Evolutionary conservation across 2,329 filamentous ascomycete genomes (phyloP), one percentile per base, ranked within the genome.

Genomic region (Hyphodiscus sp.): DNA sequence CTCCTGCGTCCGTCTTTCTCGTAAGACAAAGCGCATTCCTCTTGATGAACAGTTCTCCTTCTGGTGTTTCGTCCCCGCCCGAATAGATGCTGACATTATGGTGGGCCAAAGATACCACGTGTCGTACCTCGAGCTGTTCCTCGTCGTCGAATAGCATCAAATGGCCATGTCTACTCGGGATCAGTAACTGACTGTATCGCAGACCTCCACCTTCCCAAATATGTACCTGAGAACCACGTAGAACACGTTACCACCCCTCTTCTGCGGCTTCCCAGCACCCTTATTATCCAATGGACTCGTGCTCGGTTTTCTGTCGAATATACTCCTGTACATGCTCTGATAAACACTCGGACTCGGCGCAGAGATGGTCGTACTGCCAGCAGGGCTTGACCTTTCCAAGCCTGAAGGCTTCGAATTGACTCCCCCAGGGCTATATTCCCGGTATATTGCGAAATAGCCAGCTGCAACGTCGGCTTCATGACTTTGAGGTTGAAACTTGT

Each of bases 111-210:
- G 91, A 96, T 53, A 99, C 89, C 51, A 99, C 94, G 72, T 97
- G 91, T 58, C 92, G 87, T 16, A 99, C 94, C 71, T 99, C 94
- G 62, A 96, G 79, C 70, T 97, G 91, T 62, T 95, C 90, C 50
- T 90, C 85, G 66, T 97, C 91, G 68, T 99, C 94, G 70, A 96
- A 99, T 10, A 99, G 82, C 89, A 99, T 96, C 49, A 99, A 74
- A 68, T 97, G 91, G 41, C 92, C 91, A 70, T 96, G 91, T 67
- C 91, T 91, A 56, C 15, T 16, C 33, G 48, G 18, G 45, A 41
- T 29, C 43, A 50, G 38, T 65, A 52, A 62, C 52, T 33, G 41
- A 33, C 50, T 41, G 23, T n/a, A 38, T 45, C 7, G 18, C 26
- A 42, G 7, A 26, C 46, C n/a, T n/a, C 33, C 18, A 20, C 13